Conservation (phyloP, 2,329 filamentous ascomycete species). For the Aspergillus carbonarius region DNA sequence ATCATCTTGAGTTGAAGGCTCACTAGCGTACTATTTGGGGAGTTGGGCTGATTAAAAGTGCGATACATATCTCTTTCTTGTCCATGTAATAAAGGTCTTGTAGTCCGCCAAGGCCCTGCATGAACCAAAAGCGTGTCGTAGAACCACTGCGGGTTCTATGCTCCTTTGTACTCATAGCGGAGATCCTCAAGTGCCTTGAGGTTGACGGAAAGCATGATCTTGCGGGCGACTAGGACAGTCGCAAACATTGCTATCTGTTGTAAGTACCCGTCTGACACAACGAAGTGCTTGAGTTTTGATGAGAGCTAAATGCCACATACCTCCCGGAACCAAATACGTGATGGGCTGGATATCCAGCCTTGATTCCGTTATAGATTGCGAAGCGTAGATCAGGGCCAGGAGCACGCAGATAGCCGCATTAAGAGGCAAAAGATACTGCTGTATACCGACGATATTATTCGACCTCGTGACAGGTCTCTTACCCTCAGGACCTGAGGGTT, state of each 20-base stretch:
- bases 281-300: slow-evolving; percentile 3
- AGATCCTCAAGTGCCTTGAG: slow-evolving; percentile 38
- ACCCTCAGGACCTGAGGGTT: slow-evolving; percentile 28
- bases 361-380: slow-evolving; percentile 14
- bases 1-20: not conserved
- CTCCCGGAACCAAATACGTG: slow-evolving; percentile 39
- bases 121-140: not conserved
- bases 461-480: slow-evolving; percentile 28
- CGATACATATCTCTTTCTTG: not conserved
- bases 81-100: too few relatives aligned
- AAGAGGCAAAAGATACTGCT: slow-evolving; percentile 23
- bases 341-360: slow-evolving; percentile 23
- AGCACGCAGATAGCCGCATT: slow-evolving; percentile 33
- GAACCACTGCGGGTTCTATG: slow-evolving; percentile 20
- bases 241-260: slow-evolving; percentile 33
- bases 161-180: slow-evolving; percentile 45
- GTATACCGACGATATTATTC: slow-evolving; percentile 20
- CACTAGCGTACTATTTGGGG: not conserved
- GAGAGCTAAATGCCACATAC: slow-evolving; percentile 26
- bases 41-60: not conserved
- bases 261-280: slow-evolving; percentile 19
- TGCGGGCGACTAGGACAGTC: slow-evolving; percentile 32
- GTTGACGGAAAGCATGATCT: slow-evolving; percentile 41
- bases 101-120: too few relatives aligned
- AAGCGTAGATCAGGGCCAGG: slow-evolving; percentile 30